Evolutionary conservation across 2,329 filamentous ascomycete species (phyloP).

Genomic region (Arthroderma uncinatum): DNA sequence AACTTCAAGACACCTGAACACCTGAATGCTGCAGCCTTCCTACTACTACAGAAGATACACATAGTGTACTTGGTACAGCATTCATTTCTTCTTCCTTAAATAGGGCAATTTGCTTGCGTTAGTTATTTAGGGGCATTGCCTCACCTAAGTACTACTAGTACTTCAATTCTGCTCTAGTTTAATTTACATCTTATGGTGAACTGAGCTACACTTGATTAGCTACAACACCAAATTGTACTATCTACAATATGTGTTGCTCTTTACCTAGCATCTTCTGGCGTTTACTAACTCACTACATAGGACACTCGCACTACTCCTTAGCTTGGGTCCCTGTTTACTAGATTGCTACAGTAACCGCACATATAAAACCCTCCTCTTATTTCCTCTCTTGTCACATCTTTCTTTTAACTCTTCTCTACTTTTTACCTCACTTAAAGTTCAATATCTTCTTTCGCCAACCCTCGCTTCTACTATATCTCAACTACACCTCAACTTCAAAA

Average conservation of each 20-base stretch:
- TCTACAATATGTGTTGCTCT: background rate
- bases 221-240: background rate
- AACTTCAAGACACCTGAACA: no score
- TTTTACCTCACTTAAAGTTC: background rate
- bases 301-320: background rate
- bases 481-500: background rate
- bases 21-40: no score
- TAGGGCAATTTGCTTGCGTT: no score
- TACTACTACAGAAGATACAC: no score
- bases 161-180: background rate
- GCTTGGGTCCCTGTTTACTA: background rate
- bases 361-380: background rate
- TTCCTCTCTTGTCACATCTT: background rate
- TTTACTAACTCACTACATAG: background rate
- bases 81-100: no score
- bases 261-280: background rate
- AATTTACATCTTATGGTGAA: no score
- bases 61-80: no score
- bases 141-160: no score
- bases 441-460: background rate
- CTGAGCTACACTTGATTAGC: background rate
- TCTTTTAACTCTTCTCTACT: background rate
- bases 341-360: background rate
- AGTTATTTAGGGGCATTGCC: no score
- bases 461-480: background rate